phyloP scores from a whole-genome alignment of 192 early-diverging fungal genomes.

The Gigaspora rosea region DNA sequence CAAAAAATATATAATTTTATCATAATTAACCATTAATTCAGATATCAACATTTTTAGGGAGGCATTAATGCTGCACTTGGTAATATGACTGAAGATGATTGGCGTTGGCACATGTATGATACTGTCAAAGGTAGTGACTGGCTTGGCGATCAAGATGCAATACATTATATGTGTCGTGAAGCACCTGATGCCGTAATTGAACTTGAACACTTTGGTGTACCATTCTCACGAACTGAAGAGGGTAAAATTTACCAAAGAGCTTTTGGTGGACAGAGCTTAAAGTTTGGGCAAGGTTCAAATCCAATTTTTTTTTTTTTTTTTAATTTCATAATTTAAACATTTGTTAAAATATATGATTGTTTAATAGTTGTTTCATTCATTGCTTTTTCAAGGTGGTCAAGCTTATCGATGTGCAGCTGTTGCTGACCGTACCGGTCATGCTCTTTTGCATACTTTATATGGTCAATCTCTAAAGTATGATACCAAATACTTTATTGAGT shows the following conservation, averaged over 20 bases:
- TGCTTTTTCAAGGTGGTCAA: conserved; percentile 71
- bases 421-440: conserved; percentile 97
- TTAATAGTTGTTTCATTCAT: neutral
- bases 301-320: neutral
- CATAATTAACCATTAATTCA: neutral
- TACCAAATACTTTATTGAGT: conserved; percentile 98
- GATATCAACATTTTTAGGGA: conserved; percentile 54
- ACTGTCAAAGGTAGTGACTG: conserved; percentile 99
- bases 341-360: neutral
- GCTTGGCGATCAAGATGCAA: conserved; percentile 99
- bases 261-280: conserved; percentile 95
- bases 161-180: conserved; percentile 99
- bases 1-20: neutral
- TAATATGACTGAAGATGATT: conserved; percentile 99
- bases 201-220: conserved; percentile 97
- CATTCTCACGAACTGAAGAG: conserved; percentile 96
- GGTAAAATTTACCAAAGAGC: conserved; percentile 99
- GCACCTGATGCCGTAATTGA: conserved; percentile 94
- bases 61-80: conserved; percentile 99
- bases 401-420: conserved; percentile 97
- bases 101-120: conserved; percentile 99
- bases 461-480: conserved; percentile 95
- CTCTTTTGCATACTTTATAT: conserved; percentile 96
- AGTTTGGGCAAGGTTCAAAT: conserved; percentile 85
- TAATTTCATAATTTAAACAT: neutral